These are phyloP conservation scores for Phyllosticta citribraziliensis DNA, from an alignment of 2,329 filamentous ascomycete species.

Conservation along the genomic window DNA sequence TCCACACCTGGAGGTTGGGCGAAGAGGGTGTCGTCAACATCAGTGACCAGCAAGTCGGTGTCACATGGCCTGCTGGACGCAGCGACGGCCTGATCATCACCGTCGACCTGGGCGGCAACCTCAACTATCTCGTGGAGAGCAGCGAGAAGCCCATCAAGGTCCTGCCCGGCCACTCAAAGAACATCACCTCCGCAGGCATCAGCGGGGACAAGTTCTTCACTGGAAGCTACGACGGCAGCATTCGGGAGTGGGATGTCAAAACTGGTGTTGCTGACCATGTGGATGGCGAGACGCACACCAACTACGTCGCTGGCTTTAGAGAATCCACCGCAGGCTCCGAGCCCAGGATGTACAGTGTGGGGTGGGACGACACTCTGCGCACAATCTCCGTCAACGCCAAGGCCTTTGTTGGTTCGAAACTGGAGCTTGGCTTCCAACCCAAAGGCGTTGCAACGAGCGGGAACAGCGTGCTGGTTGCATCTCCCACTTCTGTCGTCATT, in stretches of 20 bases:
- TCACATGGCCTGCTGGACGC: conserved; percentile 77
- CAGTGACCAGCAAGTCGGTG: conserved; percentile 82
- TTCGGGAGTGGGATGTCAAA: conserved; percentile 72
- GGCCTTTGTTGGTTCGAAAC: conserved; percentile 61
- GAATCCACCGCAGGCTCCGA: conserved; percentile 33
- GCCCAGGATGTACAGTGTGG: conserved; percentile 65
- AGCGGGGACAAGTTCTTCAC: conserved; percentile 64
- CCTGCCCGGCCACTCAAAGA: conserved; percentile 84
- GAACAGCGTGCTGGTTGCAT: conserved; percentile 41
- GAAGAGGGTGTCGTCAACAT: conserved; percentile 62
- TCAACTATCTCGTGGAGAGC: conserved; percentile 77
- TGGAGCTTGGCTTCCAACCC: conserved; percentile 68
- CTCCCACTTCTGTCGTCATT: conserved; percentile 39
- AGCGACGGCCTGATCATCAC: conserved; percentile 84
- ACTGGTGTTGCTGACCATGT: conserved; percentile 60
- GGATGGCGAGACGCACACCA: conserved; percentile 74
- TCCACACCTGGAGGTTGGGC: conserved; percentile 79
- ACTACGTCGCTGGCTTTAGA: conserved; percentile 72
- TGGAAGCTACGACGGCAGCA: conserved; percentile 82
- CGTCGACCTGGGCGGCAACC: conserved; percentile 75
- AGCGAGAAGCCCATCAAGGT: conserved; percentile 58
- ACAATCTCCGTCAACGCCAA: conserved; percentile 64
- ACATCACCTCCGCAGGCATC: conserved; percentile 65
- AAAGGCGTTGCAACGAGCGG: conserved; percentile 56
- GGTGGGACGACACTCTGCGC: conserved; percentile 88